Conservation (phyloP, 2,329 filamentous ascomycete species). For the Leptographium procerum region DNA sequence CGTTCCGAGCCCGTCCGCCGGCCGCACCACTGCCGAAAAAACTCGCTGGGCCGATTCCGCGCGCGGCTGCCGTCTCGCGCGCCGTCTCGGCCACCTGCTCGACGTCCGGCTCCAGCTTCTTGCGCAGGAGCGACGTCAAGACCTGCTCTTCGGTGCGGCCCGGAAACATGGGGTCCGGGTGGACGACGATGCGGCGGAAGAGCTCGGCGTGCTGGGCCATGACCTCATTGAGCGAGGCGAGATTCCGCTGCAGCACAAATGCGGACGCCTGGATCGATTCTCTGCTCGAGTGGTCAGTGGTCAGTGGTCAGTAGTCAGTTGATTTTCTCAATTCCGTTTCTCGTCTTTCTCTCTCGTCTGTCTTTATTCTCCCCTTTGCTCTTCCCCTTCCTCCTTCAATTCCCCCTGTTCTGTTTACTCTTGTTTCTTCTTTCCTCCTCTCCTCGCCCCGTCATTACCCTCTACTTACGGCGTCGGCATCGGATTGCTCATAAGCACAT, state of each 20-base stretch:
- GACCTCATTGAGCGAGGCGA: slow-evolving; percentile 54
- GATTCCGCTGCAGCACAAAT: slow-evolving; percentile 59
- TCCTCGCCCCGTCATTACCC: not conserved
- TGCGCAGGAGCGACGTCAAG: slow-evolving; percentile 61
- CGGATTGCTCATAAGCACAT: slow-evolving; percentile 50
- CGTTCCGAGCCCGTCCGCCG: slow-evolving; percentile 10
- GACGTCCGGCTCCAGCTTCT: slow-evolving; percentile 70
- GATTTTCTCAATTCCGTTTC: not conserved
- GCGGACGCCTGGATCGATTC: slow-evolving; percentile 62
- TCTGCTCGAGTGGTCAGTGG: slow-evolving; percentile 32
- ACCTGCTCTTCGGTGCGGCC: slow-evolving; percentile 56
- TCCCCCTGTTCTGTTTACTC: too few species aligned
- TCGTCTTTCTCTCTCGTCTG: too few species aligned
- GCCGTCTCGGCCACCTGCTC: slow-evolving; percentile 62
- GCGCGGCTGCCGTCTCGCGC: slow-evolving; percentile 31
- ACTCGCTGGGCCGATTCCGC: slow-evolving; percentile 19
- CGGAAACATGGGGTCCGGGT: slow-evolving; percentile 65
- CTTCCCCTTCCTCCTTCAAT: too few species aligned
- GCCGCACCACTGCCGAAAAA: slow-evolving; percentile 20
- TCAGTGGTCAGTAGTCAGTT: too few species aligned
- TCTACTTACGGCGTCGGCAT: slow-evolving; percentile 52
- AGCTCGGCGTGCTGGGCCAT: slow-evolving; percentile 55
- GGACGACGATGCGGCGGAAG: slow-evolving; percentile 59
- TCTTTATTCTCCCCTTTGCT: too few species aligned
- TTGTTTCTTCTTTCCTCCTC: too few species aligned